Conservation (phyloP, 2,329 filamentous ascomycete species). For the Rhynchosporium secalis region DNA sequence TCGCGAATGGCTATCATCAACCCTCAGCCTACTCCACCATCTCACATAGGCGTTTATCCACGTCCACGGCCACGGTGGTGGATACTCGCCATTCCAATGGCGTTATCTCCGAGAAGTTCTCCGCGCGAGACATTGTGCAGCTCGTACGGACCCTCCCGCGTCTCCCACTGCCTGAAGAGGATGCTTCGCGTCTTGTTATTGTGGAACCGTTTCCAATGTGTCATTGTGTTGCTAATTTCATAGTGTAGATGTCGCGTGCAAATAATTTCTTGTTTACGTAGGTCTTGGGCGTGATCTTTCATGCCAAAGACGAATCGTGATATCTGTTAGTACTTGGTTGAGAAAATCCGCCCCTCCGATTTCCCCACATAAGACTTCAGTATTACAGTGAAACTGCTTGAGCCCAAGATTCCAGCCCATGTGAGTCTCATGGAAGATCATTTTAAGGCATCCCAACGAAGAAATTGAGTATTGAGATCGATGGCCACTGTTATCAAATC, state of each 20-base stretch:
- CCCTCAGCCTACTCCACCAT: not conserved
- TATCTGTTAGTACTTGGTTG: too few species aligned
- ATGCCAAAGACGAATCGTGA: too few species aligned
- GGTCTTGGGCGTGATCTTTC: too few species aligned
- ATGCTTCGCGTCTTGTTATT: not conserved
- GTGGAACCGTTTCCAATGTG: not conserved
- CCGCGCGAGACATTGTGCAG: constrained; percentile 50
- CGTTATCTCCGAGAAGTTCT: not conserved
- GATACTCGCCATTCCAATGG: not conserved
- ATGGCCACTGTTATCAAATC: not conserved
- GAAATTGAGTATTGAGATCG: not conserved
- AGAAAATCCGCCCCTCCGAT: too few species aligned
- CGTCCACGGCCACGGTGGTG: not conserved
- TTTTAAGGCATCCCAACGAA: not conserved
- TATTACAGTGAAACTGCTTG: too few species aligned
- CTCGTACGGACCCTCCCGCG: constrained; percentile 48
- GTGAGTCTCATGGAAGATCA: not conserved
- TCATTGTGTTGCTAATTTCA: not conserved
- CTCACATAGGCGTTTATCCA: not conserved
- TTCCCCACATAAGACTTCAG: too few species aligned
- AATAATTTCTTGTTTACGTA: not conserved
- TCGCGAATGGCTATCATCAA: not conserved
- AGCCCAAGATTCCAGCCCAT: not conserved
- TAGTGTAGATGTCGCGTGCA: not conserved
- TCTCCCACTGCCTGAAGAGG: not conserved